Base-by-base conservation (phyloP, 306 rosid genomes). In the Glycyrrhiza uralensis region DNA sequence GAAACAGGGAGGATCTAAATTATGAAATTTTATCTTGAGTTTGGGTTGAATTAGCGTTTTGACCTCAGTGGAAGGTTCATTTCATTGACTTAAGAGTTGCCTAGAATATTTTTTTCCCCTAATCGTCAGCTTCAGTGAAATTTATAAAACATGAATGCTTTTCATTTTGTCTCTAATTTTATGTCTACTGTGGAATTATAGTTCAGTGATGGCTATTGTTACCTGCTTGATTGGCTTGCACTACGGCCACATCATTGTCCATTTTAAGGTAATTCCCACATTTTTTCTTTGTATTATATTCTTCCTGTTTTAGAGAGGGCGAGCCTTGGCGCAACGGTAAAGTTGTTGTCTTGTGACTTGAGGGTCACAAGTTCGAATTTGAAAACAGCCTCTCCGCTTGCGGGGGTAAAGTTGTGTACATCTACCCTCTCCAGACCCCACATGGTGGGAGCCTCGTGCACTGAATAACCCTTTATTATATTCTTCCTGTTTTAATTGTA, bases 221-320 rank as follows among this genome's bases (percentile, higher is more conserved):
- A 91, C 99, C 69, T 95, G 97, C 89, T 86, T 95, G 81, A 23
- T 95, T 76, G 99, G 99, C 64, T 72, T 95, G 88, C 97, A 95
- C 68, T 91, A 66, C 1, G 99, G 99, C 14, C 99, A 91, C 68
- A 85, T 95, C 32, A 88, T 95, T 72, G 81, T 89, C 74, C 99
- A 95, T 74, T 91, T 88, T 35, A 85, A 89, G 92, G 97, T 91
- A 67, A 84, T 11, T 26, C 35, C 8, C 7, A 23, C 14, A 29
- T 2, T 14, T n/a, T 39, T 66, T 29, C 6, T 70, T 55, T 29
- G 24, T 4, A 52, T 42, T 15, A 18, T 58, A 22, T 57, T 41
- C n/a, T 46, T 19, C n/a, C n/a, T n/a, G n/a, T n/a, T n/a, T n/a
- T n/a, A n/a, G n/a, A n/a, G n/a, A n/a, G n/a, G n/a, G n/a, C n/a